Evolutionary conservation across 257 asterid species (phyloP).

Genomic region (Solanum raphanifolium): DNA sequence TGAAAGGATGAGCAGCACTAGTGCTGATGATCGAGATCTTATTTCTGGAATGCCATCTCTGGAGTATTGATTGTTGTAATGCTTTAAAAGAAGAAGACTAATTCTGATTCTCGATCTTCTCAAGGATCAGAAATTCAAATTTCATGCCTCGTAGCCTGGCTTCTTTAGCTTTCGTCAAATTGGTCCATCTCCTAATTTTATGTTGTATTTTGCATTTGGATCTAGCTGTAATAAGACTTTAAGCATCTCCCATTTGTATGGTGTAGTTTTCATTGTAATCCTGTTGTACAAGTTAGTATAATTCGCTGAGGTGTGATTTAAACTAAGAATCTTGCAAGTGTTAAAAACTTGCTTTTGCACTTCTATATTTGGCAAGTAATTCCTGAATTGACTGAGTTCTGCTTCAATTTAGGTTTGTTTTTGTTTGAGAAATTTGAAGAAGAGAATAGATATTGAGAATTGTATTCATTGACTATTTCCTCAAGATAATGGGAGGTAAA

Average conservation of each 20-base stretch:
- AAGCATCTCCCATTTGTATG: background rate
- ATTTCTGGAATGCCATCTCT: constrained; percentile 46
- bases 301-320: background rate
- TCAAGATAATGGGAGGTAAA: too few relatives aligned
- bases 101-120: background rate
- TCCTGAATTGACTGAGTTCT: background rate
- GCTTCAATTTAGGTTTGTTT: background rate
- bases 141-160: background rate
- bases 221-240: background rate
- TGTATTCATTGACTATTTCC: too few relatives aligned
- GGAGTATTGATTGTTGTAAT: constrained; percentile 30
- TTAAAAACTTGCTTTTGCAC: background rate
- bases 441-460: too few relatives aligned
- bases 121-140: background rate
- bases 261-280: background rate
- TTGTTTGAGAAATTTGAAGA: background rate
- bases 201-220: background rate
- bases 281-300: background rate
- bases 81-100: background rate
- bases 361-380: background rate
- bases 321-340: background rate
- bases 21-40: constrained; percentile 43
- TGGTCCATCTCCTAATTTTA: constrained; percentile 1
- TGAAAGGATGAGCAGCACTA: constrained; percentile 30
- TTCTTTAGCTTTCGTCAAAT: background rate